Percentiles rank a stretch among this genome's conserved stretches.
Evolutionary conservation across 495 filamentous ascomycete species (phyloP).

Genomic region (Chaetomium fimeti): DNA sequence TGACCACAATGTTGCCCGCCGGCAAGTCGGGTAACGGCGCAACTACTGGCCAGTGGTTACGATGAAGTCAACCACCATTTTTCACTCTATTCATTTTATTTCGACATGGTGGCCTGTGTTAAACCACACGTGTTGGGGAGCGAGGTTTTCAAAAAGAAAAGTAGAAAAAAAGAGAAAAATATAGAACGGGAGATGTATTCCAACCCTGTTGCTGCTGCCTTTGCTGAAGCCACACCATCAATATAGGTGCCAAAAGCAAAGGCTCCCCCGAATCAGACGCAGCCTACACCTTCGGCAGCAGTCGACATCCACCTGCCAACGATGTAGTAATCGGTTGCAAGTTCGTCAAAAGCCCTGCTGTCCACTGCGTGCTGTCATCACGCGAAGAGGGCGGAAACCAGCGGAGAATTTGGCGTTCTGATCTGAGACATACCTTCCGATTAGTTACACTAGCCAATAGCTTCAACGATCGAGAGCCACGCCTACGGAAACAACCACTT

Average conservation of each 20-base stretch:
- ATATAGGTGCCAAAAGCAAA: too few relatives aligned
- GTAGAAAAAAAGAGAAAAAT: too few relatives aligned
- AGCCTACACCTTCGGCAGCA: background rate
- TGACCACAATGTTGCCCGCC: background rate
- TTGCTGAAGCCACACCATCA: background rate
- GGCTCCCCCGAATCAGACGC: background rate
- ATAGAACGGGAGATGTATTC: background rate
- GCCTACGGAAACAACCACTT: background rate
- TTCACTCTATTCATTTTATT: too few relatives aligned
- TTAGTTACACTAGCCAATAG: background rate
- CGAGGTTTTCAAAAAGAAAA: too few relatives aligned
- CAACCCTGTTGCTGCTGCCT: background rate
- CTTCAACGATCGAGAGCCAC: background rate
- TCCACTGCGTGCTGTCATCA: background rate
- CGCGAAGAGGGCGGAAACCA: background rate
- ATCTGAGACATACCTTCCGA: slow-evolving; percentile 9
- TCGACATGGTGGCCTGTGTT: background rate
- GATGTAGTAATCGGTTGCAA: background rate
- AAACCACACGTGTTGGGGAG: background rate
- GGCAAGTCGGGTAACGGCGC: too few relatives aligned
- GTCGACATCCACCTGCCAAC: background rate
- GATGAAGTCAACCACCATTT: too few relatives aligned
- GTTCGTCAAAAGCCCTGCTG: background rate
- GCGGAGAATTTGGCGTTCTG: slow-evolving; percentile 6
- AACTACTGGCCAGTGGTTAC: too few relatives aligned